A percentile compares a stretch with the other conserved stretches of the same genome.
These are phyloP conservation scores for Phytopythium delawarense DNA, from an alignment of 352 stramenopile genomes.

Conservation along the genomic window DNA sequence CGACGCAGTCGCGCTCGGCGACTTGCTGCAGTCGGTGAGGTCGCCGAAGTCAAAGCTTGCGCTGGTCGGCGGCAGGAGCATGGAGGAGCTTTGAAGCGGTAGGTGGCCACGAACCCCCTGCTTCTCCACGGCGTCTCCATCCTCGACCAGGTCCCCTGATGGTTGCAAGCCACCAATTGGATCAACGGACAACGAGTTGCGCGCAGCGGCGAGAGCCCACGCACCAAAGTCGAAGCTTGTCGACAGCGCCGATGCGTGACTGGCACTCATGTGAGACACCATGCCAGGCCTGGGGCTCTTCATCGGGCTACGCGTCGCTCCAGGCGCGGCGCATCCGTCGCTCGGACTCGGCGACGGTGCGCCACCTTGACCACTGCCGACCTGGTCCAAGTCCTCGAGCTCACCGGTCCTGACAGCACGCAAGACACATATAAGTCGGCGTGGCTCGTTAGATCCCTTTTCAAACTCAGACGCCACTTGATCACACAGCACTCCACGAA, in stretches of 20 bases:
- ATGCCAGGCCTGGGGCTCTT: not conserved
- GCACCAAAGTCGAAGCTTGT: slow-evolving; percentile 54
- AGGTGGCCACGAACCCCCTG: not conserved
- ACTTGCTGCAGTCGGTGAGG: not conserved
- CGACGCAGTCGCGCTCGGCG: not conserved
- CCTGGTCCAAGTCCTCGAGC: slow-evolving; percentile 1
- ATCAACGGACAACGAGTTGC: not conserved
- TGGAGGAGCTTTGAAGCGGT: not conserved
- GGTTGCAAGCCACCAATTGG: not conserved
- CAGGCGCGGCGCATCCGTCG: not conserved
- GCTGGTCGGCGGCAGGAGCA: not conserved
- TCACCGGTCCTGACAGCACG: slow-evolving; percentile 26
- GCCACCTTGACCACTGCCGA: not conserved
- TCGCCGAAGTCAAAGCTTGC: slow-evolving; percentile 2
- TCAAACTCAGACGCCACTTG: slow-evolving; percentile 8
- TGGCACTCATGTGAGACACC: not conserved
- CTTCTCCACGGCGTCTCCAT: not conserved
- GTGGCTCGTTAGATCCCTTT: slow-evolving; percentile 8
- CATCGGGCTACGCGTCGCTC: not conserved
- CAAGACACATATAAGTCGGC: slow-evolving; percentile 2
- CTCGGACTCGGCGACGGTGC: not conserved
- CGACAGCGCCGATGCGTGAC: not conserved
- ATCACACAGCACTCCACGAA: slow-evolving; percentile 17
- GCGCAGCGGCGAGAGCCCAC: not conserved
- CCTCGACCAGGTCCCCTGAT: slow-evolving; percentile 34